Percentiles rank a stretch among this genome's conserved stretches.
Evolutionary conservation across 2,329 filamentous ascomycete species (phyloP).

Genomic region (Basipetospora chlamydospora): DNA sequence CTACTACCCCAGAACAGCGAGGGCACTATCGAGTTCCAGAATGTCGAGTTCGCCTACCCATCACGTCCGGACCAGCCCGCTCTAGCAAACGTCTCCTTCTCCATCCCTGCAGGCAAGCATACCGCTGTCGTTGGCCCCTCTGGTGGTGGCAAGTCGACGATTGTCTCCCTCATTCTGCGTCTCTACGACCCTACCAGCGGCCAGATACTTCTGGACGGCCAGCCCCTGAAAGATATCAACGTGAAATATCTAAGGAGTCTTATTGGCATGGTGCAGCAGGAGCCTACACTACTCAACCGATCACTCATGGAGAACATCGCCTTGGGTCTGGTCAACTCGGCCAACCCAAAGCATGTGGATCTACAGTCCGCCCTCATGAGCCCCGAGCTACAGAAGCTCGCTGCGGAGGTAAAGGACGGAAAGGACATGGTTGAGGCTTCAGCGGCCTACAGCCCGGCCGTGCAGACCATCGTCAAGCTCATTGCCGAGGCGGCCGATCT

Average conservation of each 20-base stretch:
- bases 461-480: constrained; percentile 34
- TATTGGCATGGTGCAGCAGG: constrained; percentile 30
- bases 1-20: neutral
- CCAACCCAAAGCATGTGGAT: constrained; percentile 20
- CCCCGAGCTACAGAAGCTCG: constrained; percentile 32
- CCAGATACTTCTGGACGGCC: constrained; percentile 29
- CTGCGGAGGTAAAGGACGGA: constrained; percentile 35
- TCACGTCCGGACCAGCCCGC: constrained; percentile 26
- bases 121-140: constrained; percentile 45
- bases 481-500: constrained; percentile 36
- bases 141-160: constrained; percentile 42
- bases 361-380: constrained; percentile 33
- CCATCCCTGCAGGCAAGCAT: constrained; percentile 30
- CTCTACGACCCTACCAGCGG: constrained; percentile 42
- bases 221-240: constrained; percentile 31
- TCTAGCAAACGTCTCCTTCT: constrained; percentile 29
- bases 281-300: constrained; percentile 27
- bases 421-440: constrained; percentile 29
- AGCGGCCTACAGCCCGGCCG: constrained; percentile 24
- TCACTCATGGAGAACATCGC: constrained; percentile 37
- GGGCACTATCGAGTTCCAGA: constrained; percentile 27
- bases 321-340: constrained; percentile 31
- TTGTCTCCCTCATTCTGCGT: constrained; percentile 38
- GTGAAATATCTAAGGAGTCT: constrained; percentile 26
- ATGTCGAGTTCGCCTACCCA: constrained; percentile 29